Conservation (phyloP, 2,329 filamentous ascomycete genomes). For the Penicillium thymicola region DNA sequence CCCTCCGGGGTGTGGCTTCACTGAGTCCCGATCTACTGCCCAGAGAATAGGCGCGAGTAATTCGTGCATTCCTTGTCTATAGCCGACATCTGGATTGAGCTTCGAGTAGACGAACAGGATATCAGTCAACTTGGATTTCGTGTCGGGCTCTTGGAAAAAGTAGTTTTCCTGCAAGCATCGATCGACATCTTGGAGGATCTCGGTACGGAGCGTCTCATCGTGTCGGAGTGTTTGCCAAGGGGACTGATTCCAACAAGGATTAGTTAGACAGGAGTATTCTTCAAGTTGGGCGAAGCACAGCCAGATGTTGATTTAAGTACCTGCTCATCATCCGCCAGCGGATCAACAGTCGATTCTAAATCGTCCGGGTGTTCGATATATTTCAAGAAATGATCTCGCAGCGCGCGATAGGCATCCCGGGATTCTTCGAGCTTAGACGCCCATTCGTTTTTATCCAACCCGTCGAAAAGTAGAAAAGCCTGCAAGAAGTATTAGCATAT, state of each 20-base stretch:
- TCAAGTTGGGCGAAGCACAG: not conserved
- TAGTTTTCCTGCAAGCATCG: constrained; percentile 84
- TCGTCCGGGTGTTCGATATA: constrained; percentile 83
- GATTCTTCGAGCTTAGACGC: constrained; percentile 62
- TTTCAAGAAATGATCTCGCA: constrained; percentile 71
- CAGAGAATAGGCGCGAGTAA: constrained; percentile 84
- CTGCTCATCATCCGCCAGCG: constrained; percentile 76
- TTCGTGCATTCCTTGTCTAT: constrained; percentile 99
- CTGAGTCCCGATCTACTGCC: constrained; percentile 76
- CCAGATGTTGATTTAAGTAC: constrained; percentile 41
- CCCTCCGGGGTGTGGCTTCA: constrained; percentile 50
- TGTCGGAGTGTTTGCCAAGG: constrained; percentile 84
- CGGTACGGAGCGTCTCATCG: constrained; percentile 78
- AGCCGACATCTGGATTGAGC: constrained; percentile 79
- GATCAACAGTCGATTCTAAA: constrained; percentile 71
- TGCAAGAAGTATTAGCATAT: constrained; percentile 38
- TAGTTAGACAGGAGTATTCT: constrained; percentile 24
- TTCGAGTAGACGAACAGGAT: constrained; percentile 95
- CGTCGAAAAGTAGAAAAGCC: constrained; percentile 77
- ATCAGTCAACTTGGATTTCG: constrained; percentile 79
- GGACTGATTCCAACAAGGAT: constrained; percentile 56
- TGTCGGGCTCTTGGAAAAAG: constrained; percentile 77
- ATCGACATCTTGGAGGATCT: constrained; percentile 93
- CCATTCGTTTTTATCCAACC: constrained; percentile 65
- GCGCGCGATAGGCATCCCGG: constrained; percentile 68